Evolutionary conservation across 2,329 filamentous ascomycete genomes (phyloP).

Genomic region (Fusarium brevicatenulatum): DNA sequence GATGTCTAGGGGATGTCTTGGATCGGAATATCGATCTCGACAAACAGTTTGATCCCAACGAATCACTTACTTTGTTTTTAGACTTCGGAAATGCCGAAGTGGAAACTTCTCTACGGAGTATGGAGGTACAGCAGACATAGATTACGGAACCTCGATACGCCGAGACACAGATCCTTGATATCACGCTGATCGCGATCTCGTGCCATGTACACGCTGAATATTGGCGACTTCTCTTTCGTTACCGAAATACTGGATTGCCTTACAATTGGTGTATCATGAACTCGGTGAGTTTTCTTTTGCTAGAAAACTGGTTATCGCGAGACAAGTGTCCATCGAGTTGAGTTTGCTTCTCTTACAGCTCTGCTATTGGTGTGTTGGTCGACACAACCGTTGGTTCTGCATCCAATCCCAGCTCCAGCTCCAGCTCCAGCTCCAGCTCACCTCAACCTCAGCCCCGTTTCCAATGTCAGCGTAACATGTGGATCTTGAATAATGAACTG

Average conservation of each 20-base stretch:
- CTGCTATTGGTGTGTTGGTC: conserved; percentile 30
- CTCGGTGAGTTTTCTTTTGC: not conserved
- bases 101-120: not conserved
- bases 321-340: conserved; percentile 18
- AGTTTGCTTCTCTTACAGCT: conserved; percentile 8
- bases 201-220: not conserved
- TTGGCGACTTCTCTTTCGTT: conserved; percentile 23
- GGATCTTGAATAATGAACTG: not conserved
- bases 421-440: conserved; percentile 4
- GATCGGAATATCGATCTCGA: not conserved
- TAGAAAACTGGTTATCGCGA: conserved; percentile 4
- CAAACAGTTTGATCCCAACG: not conserved
- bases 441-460: not conserved
- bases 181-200: conserved; percentile 11
- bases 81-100: not conserved
- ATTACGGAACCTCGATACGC: not conserved
- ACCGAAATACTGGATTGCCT: conserved; percentile 4
- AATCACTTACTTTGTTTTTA: not conserved
- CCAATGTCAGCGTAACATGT: conserved; percentile 4
- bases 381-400: not conserved
- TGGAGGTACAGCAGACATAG: not conserved
- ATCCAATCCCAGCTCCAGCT: conserved; percentile 1
- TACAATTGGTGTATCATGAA: conserved; percentile 1
- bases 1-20: not conserved
- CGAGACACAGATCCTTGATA: not conserved